A percentile compares a stretch with the other conserved stretches of the same genome.
Conservation (phyloP, 1,284 basidiomycete species). For the Sporisorium sorghi region DNA sequence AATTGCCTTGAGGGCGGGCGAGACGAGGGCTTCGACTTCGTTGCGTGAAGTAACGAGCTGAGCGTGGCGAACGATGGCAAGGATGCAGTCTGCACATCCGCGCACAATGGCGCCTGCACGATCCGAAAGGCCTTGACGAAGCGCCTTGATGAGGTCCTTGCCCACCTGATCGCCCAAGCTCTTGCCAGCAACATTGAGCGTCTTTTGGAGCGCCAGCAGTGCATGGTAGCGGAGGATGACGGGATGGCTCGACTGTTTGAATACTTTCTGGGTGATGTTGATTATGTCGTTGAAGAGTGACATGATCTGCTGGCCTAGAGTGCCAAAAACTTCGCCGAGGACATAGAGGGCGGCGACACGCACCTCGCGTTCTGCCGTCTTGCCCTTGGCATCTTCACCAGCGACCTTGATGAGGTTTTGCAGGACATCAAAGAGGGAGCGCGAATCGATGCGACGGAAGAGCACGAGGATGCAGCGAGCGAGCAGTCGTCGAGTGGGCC, state of each 20-base stretch:
- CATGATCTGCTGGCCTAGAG: slow-evolving; percentile 88
- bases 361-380: slow-evolving; percentile 78
- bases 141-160: slow-evolving; percentile 87
- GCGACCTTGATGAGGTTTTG: slow-evolving; percentile 68
- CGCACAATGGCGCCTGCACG: slow-evolving; percentile 88
- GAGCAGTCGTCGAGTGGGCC: slow-evolving; percentile 83
- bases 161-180: slow-evolving; percentile 82
- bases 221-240: slow-evolving; percentile 87
- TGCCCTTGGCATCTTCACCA: slow-evolving; percentile 68
- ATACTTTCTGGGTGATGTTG: slow-evolving; percentile 43
- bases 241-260: slow-evolving; percentile 47
- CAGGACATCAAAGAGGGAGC: slow-evolving; percentile 87
- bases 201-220: slow-evolving; percentile 80
- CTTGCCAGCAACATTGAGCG: slow-evolving; percentile 80
- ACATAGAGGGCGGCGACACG: slow-evolving; percentile 82
- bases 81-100: slow-evolving; percentile 77
- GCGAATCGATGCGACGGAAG: slow-evolving; percentile 82
- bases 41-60: slow-evolving; percentile 70
- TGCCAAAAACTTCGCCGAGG: slow-evolving; percentile 86
- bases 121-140: slow-evolving; percentile 81
- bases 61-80: slow-evolving; percentile 65
- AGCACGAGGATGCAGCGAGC: slow-evolving; percentile 81
- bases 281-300: slow-evolving; percentile 87
- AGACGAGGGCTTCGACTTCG: slow-evolving; percentile 82
- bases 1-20: slow-evolving; percentile 79